Conservation (phyloP, 2,329 filamentous ascomycete species). For the Trichoderma atrobrunneum region DNA sequence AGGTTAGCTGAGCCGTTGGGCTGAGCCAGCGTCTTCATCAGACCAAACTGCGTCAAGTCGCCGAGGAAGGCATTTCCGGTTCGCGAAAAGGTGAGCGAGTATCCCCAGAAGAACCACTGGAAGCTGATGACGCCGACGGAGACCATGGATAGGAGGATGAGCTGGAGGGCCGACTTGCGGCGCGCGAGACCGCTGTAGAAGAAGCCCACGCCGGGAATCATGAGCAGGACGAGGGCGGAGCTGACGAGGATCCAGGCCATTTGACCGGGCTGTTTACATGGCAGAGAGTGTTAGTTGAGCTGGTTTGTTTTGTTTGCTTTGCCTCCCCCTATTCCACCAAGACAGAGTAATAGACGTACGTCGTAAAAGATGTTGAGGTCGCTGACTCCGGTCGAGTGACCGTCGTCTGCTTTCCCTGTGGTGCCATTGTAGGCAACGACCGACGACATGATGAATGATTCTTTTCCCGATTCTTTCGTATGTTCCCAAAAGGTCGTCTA, state of each 20-base stretch:
- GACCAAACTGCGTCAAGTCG: conserved; percentile 75
- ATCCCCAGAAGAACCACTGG: conserved; percentile 97
- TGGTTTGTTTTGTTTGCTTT: background rate
- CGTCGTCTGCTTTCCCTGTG: conserved; percentile 46
- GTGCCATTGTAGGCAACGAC: conserved; percentile 50
- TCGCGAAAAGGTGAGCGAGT: conserved; percentile 81
- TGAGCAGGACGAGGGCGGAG: conserved; percentile 78
- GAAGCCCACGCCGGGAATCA: conserved; percentile 92
- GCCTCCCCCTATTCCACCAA: background rate
- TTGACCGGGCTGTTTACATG: conserved; percentile 62
- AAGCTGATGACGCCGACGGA: conserved; percentile 76
- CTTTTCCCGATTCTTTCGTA: background rate
- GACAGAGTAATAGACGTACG: conserved; percentile 44
- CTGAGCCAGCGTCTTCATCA: conserved; percentile 71
- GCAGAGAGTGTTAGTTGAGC: background rate
- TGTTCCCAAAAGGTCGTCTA: background rate
- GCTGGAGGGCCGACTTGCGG: conserved; percentile 81
- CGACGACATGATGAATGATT: conserved; percentile 25
- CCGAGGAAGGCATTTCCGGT: conserved; percentile 75
- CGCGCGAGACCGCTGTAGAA: conserved; percentile 91
- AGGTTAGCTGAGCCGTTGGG: conserved; percentile 70
- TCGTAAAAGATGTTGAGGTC: conserved; percentile 86
- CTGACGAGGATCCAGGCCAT: conserved; percentile 77
- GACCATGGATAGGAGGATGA: conserved; percentile 84
- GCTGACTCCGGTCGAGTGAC: conserved; percentile 51